Evolutionary conservation across 2,329 filamentous ascomycete genomes (phyloP).

Genomic region (Trichoderma simmonsii): DNA sequence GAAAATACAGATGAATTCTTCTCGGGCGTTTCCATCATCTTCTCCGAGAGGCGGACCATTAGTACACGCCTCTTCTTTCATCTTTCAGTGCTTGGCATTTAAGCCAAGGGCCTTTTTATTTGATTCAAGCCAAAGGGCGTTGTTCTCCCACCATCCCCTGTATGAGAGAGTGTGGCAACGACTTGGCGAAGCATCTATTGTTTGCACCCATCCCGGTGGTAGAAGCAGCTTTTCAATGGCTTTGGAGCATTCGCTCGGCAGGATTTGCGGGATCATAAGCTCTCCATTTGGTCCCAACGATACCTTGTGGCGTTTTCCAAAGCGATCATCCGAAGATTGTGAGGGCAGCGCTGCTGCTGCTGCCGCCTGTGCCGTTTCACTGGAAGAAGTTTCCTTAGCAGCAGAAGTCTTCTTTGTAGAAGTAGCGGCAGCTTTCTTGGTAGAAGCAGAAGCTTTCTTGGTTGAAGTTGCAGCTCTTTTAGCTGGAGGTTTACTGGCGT

Average conservation of each 20-base stretch:
- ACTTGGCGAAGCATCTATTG: constrained; percentile 23
- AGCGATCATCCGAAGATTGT: not conserved
- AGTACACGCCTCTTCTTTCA: constrained; percentile 22
- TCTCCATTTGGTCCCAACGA: constrained; percentile 21
- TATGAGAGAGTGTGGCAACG: constrained; percentile 21
- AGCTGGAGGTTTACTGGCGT: not conserved
- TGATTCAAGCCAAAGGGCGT: constrained; percentile 22
- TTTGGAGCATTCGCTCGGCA: constrained; percentile 20
- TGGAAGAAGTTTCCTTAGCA: not conserved
- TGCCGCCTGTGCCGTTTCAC: too few relatives aligned
- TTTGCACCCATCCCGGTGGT: constrained; percentile 18
- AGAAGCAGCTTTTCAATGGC: constrained; percentile 19
- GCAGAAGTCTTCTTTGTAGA: not conserved
- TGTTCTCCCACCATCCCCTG: constrained; percentile 25
- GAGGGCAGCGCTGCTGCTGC: not conserved
- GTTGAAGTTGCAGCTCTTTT: constrained; percentile 3
- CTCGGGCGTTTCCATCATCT: constrained; percentile 19
- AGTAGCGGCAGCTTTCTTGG: not conserved
- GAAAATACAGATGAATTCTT: constrained; percentile 24
- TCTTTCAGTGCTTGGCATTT: constrained; percentile 22
- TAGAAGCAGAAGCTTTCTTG: not conserved
- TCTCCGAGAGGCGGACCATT: constrained; percentile 15
- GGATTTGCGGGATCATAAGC: constrained; percentile 19
- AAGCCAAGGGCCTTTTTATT: constrained; percentile 23
- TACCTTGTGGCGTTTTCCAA: not conserved